phyloP scores from a whole-genome alignment of 148 eudicot genomes.

The Pouteria glomerata region DNA sequence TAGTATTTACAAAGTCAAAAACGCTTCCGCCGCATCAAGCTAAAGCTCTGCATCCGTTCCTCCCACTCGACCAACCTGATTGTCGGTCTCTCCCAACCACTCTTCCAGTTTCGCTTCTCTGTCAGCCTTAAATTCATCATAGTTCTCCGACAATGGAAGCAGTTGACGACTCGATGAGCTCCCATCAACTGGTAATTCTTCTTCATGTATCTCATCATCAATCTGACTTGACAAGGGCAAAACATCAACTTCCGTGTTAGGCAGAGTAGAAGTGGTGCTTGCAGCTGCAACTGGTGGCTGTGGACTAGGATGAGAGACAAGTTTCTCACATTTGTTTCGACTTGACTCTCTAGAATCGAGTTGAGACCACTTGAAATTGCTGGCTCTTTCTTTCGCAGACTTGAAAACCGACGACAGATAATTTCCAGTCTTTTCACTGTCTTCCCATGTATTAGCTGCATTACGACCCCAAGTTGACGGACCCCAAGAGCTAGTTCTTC shows the following conservation, averaged over 20 bases:
- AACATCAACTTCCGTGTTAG: constrained; percentile 30
- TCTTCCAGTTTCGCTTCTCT: constrained; percentile 68
- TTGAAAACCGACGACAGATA: constrained; percentile 57
- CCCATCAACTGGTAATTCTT: constrained; percentile 16
- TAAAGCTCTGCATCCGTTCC: constrained; percentile 12
- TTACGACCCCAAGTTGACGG: constrained; percentile 50
- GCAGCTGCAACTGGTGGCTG: constrained; percentile 3
- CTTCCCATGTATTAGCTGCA: constrained; percentile 17
- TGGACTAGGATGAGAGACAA: constrained; percentile 3
- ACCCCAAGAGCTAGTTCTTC: constrained; percentile 55
- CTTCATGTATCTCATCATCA: constrained; percentile 30
- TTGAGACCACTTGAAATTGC: constrained; percentile 46
- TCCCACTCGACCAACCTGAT: background rate
- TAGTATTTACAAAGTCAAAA: background rate
- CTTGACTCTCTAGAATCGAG: constrained; percentile 28
- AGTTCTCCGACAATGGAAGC: constrained; percentile 29
- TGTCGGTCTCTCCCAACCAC: constrained; percentile 44
- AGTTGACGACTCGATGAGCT: constrained; percentile 7
- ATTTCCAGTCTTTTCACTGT: constrained; percentile 28
- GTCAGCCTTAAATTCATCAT: constrained; percentile 61
- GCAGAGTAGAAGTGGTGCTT: constrained; percentile 8
- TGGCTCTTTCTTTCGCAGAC: constrained; percentile 58
- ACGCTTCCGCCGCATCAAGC: background rate
- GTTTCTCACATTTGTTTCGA: constrained; percentile 13
- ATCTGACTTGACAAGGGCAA: constrained; percentile 41